Evolutionary conservation across 2,329 filamentous ascomycete genomes (phyloP).

Genomic region (Chlorencoelia australis): DNA sequence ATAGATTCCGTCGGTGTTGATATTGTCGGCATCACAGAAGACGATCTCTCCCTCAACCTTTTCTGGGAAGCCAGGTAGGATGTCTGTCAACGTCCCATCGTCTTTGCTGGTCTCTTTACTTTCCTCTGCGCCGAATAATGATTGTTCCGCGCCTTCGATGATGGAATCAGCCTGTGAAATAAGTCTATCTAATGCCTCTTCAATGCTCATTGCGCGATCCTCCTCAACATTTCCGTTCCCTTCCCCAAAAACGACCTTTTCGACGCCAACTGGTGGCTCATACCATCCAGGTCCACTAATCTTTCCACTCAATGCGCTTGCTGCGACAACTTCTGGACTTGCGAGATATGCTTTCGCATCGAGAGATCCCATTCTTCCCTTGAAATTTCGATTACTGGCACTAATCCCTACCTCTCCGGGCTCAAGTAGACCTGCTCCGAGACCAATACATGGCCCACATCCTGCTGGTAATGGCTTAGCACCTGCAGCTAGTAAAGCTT

Average conservation of each 20-base stretch:
- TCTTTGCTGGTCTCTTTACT: constrained; percentile 18
- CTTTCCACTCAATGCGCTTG: constrained; percentile 65
- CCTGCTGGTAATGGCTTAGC: constrained; percentile 60
- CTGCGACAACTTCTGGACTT: constrained; percentile 84
- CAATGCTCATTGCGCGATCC: constrained; percentile 55
- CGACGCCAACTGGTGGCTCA: constrained; percentile 55
- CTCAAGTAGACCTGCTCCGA: constrained; percentile 68
- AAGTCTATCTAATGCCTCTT: constrained; percentile 62
- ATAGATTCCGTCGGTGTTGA: constrained; percentile 91
- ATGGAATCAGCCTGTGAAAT: constrained; percentile 54
- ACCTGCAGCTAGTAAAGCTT: constrained; percentile 70
- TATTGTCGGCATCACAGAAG: constrained; percentile 76
- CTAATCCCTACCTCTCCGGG: constrained; percentile 78
- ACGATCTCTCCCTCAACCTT: constrained; percentile 77
- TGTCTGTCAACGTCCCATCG: constrained; percentile 46
- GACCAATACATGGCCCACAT: constrained; percentile 79
- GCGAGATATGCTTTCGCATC: constrained; percentile 78
- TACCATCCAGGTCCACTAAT: constrained; percentile 75
- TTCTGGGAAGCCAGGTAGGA: constrained; percentile 80
- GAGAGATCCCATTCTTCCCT: constrained; percentile 76
- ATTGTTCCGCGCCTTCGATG: constrained; percentile 27
- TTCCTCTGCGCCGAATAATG: constrained; percentile 21
- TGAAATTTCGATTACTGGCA: constrained; percentile 82
- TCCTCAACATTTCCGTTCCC: constrained; percentile 56
- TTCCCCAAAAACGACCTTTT: constrained; percentile 60